These are phyloP conservation scores for Choiromyces venosus DNA, from an alignment of 495 filamentous ascomycete species.

Conservation along the genomic window DNA sequence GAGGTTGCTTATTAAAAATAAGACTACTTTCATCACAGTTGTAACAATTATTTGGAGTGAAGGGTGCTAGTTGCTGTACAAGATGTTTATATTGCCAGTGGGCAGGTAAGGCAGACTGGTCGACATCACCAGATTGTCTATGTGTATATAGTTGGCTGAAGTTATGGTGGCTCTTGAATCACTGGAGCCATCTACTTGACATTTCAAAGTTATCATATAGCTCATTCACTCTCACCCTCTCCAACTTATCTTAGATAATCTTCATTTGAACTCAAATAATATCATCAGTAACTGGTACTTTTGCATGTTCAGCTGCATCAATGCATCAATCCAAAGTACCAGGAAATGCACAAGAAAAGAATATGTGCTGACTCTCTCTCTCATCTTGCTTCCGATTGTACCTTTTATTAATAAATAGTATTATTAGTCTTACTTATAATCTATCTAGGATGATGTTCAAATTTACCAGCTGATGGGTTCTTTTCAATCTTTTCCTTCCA, in stretches of 20 bases:
- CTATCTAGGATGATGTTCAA: too few species aligned
- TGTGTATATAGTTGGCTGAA: conserved; percentile 7
- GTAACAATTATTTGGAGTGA: conserved; percentile 30
- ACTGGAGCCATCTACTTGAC: conserved; percentile 26
- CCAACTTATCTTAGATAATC: too few species aligned
- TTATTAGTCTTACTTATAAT: too few species aligned
- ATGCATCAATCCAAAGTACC: too few species aligned
- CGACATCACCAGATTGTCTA: neutral
- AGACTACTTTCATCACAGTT: conserved; percentile 11
- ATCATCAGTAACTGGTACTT: too few species aligned
- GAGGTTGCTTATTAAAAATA: conserved; percentile 19
- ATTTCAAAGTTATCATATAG: neutral
- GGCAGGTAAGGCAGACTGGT: neutral
- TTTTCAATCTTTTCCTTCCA: neutral
- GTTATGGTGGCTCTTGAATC: conserved; percentile 28
- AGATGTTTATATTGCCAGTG: conserved; percentile 6
- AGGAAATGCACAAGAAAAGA: too few species aligned
- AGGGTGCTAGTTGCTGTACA: conserved; percentile 15
- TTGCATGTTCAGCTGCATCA: too few species aligned
- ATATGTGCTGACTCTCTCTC: too few species aligned
- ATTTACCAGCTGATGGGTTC: neutral
- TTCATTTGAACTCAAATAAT: too few species aligned
- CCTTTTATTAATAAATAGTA: too few species aligned
- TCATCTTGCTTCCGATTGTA: too few species aligned
- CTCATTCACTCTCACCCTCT: neutral